Evolutionary conservation across 2,329 filamentous ascomycete genomes (phyloP).

Genomic region (Chrysoporthe austroafricana): DNA sequence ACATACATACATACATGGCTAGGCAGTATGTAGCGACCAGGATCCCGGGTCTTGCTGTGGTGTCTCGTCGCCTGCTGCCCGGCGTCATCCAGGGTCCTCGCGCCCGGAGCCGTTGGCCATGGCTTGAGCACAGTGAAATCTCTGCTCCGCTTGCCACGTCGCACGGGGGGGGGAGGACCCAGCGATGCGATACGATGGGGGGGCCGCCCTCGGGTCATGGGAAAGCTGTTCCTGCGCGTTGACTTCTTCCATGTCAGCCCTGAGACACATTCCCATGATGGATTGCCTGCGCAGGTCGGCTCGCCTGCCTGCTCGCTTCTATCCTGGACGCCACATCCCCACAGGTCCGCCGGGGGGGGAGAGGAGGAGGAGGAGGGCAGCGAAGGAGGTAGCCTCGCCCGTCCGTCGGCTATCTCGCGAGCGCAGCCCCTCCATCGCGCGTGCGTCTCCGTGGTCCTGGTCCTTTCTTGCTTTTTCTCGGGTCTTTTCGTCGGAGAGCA

Average conservation of each 20-base stretch:
- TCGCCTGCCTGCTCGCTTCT: background rate
- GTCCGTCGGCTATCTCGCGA: slow-evolving; percentile 4
- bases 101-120: slow-evolving; percentile 3
- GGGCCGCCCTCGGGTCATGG: background rate
- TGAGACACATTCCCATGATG: background rate
- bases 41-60: slow-evolving; percentile 1
- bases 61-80: background rate
- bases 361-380: background rate
- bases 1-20: no score
- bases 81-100: slow-evolving; percentile 6
- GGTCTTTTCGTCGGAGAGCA: background rate
- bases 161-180: background rate
- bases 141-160: slow-evolving; percentile 11
- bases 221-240: background rate
- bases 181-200: background rate
- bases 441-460: background rate
- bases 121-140: slow-evolving; percentile 8
- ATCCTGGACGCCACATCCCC: background rate
- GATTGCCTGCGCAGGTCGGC: no score
- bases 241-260: background rate
- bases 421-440: background rate
- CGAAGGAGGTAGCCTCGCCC: background rate
- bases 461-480: background rate
- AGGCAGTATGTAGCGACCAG: background rate
- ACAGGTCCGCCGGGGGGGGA: background rate